phyloP scores from a whole-genome alignment of 768 basidiomycete species.

The Melanogaster broomeanus region DNA sequence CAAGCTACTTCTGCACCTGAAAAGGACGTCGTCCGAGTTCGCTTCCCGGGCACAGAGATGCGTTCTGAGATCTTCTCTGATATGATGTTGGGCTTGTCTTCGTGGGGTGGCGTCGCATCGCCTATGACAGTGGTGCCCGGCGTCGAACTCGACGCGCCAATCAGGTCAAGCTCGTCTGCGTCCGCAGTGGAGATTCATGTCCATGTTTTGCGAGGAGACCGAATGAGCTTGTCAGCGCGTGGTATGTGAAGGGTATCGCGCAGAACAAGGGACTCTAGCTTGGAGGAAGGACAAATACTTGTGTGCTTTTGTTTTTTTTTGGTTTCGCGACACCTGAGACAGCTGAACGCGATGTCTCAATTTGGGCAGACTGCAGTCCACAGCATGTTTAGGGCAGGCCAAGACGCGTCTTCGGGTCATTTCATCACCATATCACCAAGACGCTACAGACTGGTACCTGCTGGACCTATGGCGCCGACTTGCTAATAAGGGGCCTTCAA shows the following conservation, averaged over 20 bases:
- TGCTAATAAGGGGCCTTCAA: too few species aligned
- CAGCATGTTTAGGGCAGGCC: constrained; percentile 22
- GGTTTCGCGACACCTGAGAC: not conserved
- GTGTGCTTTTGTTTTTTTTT: too few species aligned
- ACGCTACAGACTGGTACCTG: too few species aligned
- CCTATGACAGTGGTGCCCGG: constrained; percentile 30
- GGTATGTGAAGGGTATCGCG: not conserved
- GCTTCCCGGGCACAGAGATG: constrained; percentile 12
- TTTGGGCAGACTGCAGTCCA: not conserved
- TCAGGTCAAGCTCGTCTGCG: constrained; percentile 32
- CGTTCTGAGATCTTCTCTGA: constrained; percentile 12
- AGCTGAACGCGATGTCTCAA: constrained; percentile 8
- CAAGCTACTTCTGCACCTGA: not conserved
- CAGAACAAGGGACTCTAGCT: too few species aligned
- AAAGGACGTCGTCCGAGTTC: constrained; percentile 11
- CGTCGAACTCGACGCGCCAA: constrained; percentile 24
- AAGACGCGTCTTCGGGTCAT: constrained; percentile 21
- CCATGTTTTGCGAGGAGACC: not conserved
- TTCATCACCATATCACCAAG: too few species aligned
- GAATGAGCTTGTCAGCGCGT: not conserved
- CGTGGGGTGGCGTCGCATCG: constrained; percentile 25
- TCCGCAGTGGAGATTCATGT: constrained; percentile 5
- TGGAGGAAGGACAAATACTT: too few species aligned
- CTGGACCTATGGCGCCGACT: too few species aligned
- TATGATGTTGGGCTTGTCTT: not conserved